Evolutionary conservation across 2,329 filamentous ascomycete species (phyloP), one percentile per base, ranked within the genome.

Genomic region (Fusarium sp.): DNA sequence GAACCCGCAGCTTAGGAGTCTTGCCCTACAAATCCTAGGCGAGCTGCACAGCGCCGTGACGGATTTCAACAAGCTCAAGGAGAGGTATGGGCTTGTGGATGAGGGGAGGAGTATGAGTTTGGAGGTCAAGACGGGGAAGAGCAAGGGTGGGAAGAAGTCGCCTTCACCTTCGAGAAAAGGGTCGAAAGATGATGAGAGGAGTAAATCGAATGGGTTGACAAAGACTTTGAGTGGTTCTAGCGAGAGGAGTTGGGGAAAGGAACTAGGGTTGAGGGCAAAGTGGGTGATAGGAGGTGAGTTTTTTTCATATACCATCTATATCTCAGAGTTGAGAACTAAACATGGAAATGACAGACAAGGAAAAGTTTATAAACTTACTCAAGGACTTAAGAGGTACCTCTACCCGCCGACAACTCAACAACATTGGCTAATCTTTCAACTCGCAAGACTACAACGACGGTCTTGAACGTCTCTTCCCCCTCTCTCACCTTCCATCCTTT

Each of bases 391-490:
- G 85, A 82, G 81, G 82, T 83, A 79, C 30, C 12, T 56, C 43
- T 50, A 33, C 2, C 47, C 43, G 14, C 47, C 43, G 14, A 12
- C 54, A 30, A 11, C 11, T n/a, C 27, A 43, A 9, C 45, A 8
- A n/a, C 30, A 27, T 38, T 50, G 37, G 38, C 66, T 54, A 50
- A 69, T 32, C 62, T 27, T 15, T 32, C 14, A 30, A 27, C 52
- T 27, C n/a, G 7, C 6, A 72, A 82, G 85, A 86, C 76, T 86
- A 84, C 77, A 87, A 87, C 76, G 84, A 87, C 76, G 85, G 86
- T 45, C 79, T 87, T 14, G 85, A 87, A 68, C 83, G 85, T 56
- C 81, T 87, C 57, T 87, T 87, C 77, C 85, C 85, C 15, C 79
- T 82, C 8, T 81, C 82, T 2, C 81, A 85, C 66, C 76, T 86